Evolutionary conservation across 352 stramenopile genomes (phyloP), one percentile per base, ranked within the genome.

Genomic region (Phytophthora idaei): DNA sequence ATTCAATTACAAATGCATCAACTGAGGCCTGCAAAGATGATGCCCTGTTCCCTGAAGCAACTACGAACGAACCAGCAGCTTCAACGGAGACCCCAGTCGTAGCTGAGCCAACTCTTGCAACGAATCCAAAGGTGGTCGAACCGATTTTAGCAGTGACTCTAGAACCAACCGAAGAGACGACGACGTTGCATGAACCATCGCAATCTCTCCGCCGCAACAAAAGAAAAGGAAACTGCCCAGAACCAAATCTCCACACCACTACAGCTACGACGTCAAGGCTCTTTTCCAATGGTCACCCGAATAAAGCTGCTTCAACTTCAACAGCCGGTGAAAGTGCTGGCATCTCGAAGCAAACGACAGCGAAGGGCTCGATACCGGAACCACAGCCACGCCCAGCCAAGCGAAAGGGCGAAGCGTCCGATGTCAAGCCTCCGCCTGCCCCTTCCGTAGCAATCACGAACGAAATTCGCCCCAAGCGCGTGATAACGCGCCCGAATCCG

Each of bases 211-310:
- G 53, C 14, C 57, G 37, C 14, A 69, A 70, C 36, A 72, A 76
- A 64, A 64, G 57, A 37, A 76, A 69, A 8, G 52, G 53, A 17
- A 54, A 65, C 17, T 58, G 53, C 27, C 32, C 51, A 4, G 61
- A 61, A 42, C 44, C 59, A 31, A 57, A 64, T 14, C 31, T 36
- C 15, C 28, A 67, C 21, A 47, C 32, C 10, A 50, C 37, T 25
- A 6, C 45, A 5, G 29, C 15, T 53, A 45, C 27, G 6, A 47
- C 17, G 15, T 50, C 61, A 5, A 65, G 36, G 10, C 12, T 55
- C 15, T 60, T 45, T 53, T 1, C 34, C 7, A 52, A 61, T 4
- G 5, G 47, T 10, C 45, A 48, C 4, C 39, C 44, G 32, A 34
- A 21, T 14, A 60, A 48, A 51, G 14, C 46, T 37, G 25, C 31